A percentile compares a stretch with the other conserved stretches of the same genome.
Evolutionary conservation across 2,329 filamentous ascomycete genomes (phyloP).

Genomic region (Monosporascus sp.): DNA sequence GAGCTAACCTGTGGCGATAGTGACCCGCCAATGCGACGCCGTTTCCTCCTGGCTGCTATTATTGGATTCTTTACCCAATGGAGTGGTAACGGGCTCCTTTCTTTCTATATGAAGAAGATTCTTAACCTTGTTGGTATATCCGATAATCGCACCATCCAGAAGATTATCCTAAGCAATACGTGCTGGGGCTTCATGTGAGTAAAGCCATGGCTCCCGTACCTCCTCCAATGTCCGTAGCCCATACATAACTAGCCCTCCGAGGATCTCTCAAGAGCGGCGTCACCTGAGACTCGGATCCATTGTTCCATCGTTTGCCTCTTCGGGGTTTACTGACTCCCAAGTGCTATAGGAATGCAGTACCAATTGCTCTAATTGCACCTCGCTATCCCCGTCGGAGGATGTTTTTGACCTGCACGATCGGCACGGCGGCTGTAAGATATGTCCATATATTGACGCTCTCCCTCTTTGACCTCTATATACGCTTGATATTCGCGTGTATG

Average conservation of each 20-base stretch:
- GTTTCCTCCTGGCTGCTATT: constrained; percentile 29
- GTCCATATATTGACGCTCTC: too few relatives aligned
- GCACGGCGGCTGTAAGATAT: constrained; percentile 22
- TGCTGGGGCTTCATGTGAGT: constrained; percentile 30
- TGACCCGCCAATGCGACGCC: constrained; percentile 28
- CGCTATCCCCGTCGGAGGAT: constrained; percentile 28
- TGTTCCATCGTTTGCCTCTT: too few relatives aligned
- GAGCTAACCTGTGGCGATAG: constrained; percentile 26
- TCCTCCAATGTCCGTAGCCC: background rate
- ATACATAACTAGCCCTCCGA: background rate
- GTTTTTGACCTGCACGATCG: constrained; percentile 34
- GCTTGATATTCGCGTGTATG: too few relatives aligned
- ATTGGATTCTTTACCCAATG: constrained; percentile 37
- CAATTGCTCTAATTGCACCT: constrained; percentile 31
- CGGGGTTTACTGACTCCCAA: background rate
- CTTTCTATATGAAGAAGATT: constrained; percentile 37
- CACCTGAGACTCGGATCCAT: too few relatives aligned
- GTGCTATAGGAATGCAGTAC: constrained; percentile 23
- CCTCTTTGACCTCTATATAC: too few relatives aligned
- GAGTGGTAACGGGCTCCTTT: constrained; percentile 35
- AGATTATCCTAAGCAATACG: constrained; percentile 33
- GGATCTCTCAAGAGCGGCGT: too few relatives aligned
- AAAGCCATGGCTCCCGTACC: background rate
- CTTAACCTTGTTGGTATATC: constrained; percentile 34
- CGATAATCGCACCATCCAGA: constrained; percentile 30